A percentile compares a stretch with the other conserved stretches of the same genome.
Conservation (phyloP, 2,329 filamentous ascomycete genomes). For the Sporothrix humicola region DNA sequence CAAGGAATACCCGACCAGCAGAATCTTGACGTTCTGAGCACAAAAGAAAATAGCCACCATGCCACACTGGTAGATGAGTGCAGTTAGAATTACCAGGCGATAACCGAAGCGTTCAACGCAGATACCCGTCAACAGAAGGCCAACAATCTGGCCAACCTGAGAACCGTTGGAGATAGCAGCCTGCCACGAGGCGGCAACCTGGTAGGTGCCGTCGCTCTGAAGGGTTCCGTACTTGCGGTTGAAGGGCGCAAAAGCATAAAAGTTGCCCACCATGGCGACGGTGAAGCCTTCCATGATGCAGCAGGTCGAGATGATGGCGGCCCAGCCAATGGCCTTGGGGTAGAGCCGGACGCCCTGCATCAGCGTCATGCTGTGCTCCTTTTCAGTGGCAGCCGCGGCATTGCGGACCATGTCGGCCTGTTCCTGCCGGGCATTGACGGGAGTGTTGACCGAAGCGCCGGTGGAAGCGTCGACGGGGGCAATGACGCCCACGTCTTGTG, state of each 20-base stretch:
- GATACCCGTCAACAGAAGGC: constrained; percentile 35
- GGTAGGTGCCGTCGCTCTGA: constrained; percentile 26
- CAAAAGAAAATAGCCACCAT: constrained; percentile 37
- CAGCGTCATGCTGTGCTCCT: constrained; percentile 31
- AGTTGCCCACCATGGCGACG: constrained; percentile 44
- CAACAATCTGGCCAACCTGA: constrained; percentile 61
- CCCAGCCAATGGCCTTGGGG: constrained; percentile 35
- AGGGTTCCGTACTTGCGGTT: constrained; percentile 42
- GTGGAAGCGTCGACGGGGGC: not conserved
- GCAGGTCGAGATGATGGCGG: constrained; percentile 27
- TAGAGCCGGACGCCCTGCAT: constrained; percentile 28
- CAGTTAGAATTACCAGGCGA: constrained; percentile 5
- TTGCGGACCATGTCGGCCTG: constrained; percentile 7
- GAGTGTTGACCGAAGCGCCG: not conserved
- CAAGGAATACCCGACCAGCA: constrained; percentile 22
- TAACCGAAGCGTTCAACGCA: constrained; percentile 26
- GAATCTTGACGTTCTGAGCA: constrained; percentile 3
- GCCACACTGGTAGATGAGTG: constrained; percentile 44
- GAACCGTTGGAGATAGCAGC: constrained; percentile 48
- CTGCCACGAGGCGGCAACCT: constrained; percentile 29
- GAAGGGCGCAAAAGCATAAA: constrained; percentile 45
- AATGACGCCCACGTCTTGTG: not conserved
- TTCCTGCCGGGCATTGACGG: not conserved
- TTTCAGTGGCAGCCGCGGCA: constrained; percentile 15
- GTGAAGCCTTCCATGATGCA: constrained; percentile 42